Percentiles rank a stretch among this genome's conserved stretches.
phyloP scores from a whole-genome alignment of 768 basidiomycete genomes.

The Lanmaoa pseudosensibilis region DNA sequence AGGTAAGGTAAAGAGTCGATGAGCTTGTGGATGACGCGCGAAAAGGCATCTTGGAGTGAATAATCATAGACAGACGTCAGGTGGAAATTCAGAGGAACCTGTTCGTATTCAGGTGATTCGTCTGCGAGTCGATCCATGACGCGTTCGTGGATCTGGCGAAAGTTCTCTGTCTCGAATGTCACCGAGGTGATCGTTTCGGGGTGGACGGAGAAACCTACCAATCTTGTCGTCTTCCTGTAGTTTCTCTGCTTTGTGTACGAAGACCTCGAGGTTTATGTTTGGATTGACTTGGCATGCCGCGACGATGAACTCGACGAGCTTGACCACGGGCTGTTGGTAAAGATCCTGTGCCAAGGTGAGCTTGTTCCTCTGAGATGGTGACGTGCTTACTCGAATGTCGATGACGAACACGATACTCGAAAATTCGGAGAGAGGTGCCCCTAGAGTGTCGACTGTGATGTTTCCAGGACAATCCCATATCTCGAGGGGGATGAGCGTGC shows the following conservation, averaged over 20 bases:
- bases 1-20: conserved; percentile 82
- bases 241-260: conserved; percentile 94
- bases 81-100: conserved; percentile 81
- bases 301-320: conserved; percentile 78
- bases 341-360: conserved; percentile 54
- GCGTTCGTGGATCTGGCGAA: conserved; percentile 86
- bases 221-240: conserved; percentile 89
- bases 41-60: conserved; percentile 89
- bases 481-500: conserved; percentile 89
- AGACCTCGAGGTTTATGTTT: conserved; percentile 80
- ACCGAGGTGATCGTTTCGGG: not conserved
- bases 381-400: conserved; percentile 76
- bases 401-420: conserved; percentile 90
- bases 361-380: not conserved
- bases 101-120: conserved; percentile 70
- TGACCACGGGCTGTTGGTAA: conserved; percentile 80
- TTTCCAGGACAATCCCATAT: conserved; percentile 96
- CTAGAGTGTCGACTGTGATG: conserved; percentile 75
- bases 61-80: conserved; percentile 94
- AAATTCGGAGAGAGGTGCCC: conserved; percentile 73
- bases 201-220: conserved; percentile 46
- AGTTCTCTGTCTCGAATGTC: conserved; percentile 64
- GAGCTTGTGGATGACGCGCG: conserved; percentile 82
- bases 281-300: conserved; percentile 76
- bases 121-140: conserved; percentile 82